These are phyloP conservation scores for Leucogyrophana mollusca DNA, from an alignment of 768 basidiomycete species.

Conservation along the genomic window DNA sequence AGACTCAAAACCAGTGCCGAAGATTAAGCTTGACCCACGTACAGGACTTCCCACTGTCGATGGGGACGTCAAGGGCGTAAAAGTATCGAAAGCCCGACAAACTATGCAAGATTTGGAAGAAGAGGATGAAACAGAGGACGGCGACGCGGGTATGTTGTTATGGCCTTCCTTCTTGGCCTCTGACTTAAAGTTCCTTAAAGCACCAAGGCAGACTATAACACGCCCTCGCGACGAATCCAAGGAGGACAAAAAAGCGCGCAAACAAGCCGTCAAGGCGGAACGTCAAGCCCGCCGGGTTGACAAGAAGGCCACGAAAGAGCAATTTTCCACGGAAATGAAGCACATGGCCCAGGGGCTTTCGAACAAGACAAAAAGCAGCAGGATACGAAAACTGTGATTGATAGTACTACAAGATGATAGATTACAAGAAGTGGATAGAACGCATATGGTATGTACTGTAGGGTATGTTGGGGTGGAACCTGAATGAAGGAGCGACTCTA, in stretches of 20 bases:
- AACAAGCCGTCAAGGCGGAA: constrained; percentile 65
- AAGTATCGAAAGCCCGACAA: constrained; percentile 4
- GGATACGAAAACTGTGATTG: constrained; percentile 19
- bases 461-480: too few species aligned
- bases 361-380: constrained; percentile 37
- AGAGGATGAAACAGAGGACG: constrained; percentile 26
- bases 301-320: constrained; percentile 66
- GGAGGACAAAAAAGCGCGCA: constrained; percentile 72
- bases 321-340: constrained; percentile 62
- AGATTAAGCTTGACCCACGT: constrained; percentile 70
- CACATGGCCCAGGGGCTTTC: constrained; percentile 51
- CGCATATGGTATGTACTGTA: too few species aligned
- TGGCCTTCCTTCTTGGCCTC: background rate
- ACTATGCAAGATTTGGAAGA: constrained; percentile 17
- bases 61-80: constrained; percentile 21
- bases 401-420: too few species aligned
- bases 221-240: constrained; percentile 75
- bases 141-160: background rate
- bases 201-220: constrained; percentile 49
- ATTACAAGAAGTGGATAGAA: too few species aligned
- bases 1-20: constrained; percentile 50
- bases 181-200: constrained; percentile 17
- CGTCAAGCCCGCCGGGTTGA: constrained; percentile 62
- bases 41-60: constrained; percentile 70
- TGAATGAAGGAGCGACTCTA: too few species aligned